A percentile compares a stretch with the other conserved stretches of the same genome.
Conservation (phyloP, 768 basidiomycete genomes). For the Xerocomus spinulosus region DNA sequence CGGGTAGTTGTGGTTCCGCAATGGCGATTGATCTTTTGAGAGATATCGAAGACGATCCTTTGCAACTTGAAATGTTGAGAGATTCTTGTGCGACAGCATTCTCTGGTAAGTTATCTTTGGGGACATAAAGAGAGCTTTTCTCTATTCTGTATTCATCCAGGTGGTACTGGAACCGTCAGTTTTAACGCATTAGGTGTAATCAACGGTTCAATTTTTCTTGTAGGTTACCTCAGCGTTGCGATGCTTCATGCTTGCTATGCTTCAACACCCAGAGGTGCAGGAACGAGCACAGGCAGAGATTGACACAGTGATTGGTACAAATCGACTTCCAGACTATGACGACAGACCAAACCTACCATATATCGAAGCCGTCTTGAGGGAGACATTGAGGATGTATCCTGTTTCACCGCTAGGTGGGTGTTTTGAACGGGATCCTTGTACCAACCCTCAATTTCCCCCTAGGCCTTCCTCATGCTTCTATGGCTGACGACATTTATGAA, state of each 20-base stretch:
- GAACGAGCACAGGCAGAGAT: constrained; percentile 29
- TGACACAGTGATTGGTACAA: constrained; percentile 24
- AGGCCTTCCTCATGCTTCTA: constrained; percentile 9
- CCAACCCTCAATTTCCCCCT: not conserved
- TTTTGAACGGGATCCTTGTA: not conserved
- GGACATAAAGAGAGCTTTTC: too few relatives aligned
- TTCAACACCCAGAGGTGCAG: constrained; percentile 30
- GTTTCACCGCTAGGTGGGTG: constrained; percentile 21
- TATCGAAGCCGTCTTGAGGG: constrained; percentile 26
- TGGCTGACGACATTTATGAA: not conserved
- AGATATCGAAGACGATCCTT: too few relatives aligned
- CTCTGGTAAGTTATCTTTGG: too few relatives aligned
- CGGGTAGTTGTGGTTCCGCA: too few relatives aligned
- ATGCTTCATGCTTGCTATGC: constrained; percentile 33
- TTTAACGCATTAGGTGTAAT: too few relatives aligned
- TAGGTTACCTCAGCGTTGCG: constrained; percentile 7
- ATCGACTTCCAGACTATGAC: constrained; percentile 24
- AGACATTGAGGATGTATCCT: constrained; percentile 28
- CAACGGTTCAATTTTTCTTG: not conserved
- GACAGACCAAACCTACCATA: constrained; percentile 27
- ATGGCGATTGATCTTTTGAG: too few relatives aligned
- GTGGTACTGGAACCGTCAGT: too few relatives aligned
- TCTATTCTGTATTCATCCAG: too few relatives aligned
- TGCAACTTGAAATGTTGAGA: too few relatives aligned
- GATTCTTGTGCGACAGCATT: too few relatives aligned